Conservation (phyloP, 352 stramenopile genomes). For the Phytophthora pistaciae region DNA sequence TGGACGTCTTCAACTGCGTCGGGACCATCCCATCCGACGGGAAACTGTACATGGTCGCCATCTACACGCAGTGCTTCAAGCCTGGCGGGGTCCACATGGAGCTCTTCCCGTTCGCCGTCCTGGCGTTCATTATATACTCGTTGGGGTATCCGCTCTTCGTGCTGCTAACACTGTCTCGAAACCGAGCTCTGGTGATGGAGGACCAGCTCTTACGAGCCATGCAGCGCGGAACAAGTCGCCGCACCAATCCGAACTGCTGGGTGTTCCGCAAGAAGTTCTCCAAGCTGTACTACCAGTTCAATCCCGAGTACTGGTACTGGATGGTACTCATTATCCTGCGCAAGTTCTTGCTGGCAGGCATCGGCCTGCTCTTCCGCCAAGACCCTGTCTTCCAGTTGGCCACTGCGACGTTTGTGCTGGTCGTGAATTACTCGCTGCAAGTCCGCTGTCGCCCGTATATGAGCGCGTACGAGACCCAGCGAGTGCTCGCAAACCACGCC, state of each 20-base stretch:
- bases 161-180: constrained; percentile 64
- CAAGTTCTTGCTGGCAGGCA: constrained; percentile 76
- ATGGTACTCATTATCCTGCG: constrained; percentile 84
- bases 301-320: constrained; percentile 84
- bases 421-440: constrained; percentile 81
- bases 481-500: constrained; percentile 67
- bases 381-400: constrained; percentile 82
- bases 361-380: constrained; percentile 76
- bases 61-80: constrained; percentile 75
- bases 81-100: constrained; percentile 61
- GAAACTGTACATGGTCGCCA: constrained; percentile 76
- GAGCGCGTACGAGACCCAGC: constrained; percentile 67
- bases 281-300: constrained; percentile 91
- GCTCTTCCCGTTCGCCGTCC: constrained; percentile 70
- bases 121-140: constrained; percentile 76
- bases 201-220: constrained; percentile 72
- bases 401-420: constrained; percentile 79
- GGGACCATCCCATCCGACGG: constrained; percentile 69
- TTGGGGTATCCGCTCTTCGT: constrained; percentile 81
- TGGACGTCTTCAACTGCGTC: constrained; percentile 86
- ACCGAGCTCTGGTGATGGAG: constrained; percentile 69
- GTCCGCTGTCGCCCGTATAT: constrained; percentile 82
- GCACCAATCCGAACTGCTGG: constrained; percentile 77
- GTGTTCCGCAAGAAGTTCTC: constrained; percentile 81
- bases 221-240: constrained; percentile 58